These are phyloP conservation scores for Auricularia sp. DNA, from an alignment of 768 basidiomycete genomes.

Conservation along the genomic window DNA sequence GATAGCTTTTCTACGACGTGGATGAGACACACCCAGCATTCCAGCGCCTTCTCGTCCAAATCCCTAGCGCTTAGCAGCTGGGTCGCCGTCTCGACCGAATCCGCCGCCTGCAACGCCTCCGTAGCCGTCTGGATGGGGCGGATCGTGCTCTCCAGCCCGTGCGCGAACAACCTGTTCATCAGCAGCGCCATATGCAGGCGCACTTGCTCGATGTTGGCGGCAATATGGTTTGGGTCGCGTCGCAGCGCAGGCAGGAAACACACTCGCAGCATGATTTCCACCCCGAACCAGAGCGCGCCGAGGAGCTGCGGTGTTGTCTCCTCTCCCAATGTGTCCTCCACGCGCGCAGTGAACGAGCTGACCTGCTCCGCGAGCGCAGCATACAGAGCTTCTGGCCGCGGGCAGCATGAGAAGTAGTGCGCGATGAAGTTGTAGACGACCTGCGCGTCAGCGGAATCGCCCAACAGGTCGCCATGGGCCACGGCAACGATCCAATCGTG, in stretches of 20 bases:
- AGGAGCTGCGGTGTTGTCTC: not conserved
- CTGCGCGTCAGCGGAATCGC: not conserved
- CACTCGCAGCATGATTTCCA: slow-evolving; percentile 13
- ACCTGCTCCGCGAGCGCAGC: not conserved
- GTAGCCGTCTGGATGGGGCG: slow-evolving; percentile 20
- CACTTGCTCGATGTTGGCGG: not conserved
- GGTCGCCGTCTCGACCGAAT: slow-evolving; percentile 14
- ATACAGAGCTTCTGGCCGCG: not conserved
- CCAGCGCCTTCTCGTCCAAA: slow-evolving; percentile 37
- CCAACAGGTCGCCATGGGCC: not conserved
- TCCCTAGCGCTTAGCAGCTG: slow-evolving; percentile 15
- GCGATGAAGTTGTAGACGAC: not conserved
- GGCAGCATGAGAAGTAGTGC: not conserved
- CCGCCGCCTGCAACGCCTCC: too few relatives aligned
- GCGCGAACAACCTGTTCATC: slow-evolving; percentile 40
- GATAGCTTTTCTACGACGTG: slow-evolving; percentile 36
- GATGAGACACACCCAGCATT: slow-evolving; percentile 68
- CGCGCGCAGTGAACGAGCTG: not conserved
- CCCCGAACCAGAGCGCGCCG: slow-evolving; percentile 13
- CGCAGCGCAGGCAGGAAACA: not conserved
- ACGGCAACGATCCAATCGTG: slow-evolving; percentile 36
- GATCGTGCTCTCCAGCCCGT: slow-evolving; percentile 42
- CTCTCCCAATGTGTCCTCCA: not conserved
- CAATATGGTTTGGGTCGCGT: not conserved
- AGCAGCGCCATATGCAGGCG: slow-evolving; percentile 24